Evolutionary conservation across 2,329 filamentous ascomycete genomes (phyloP), one percentile per base, ranked within the genome.

Genomic region (Aspergillus vadensis): DNA sequence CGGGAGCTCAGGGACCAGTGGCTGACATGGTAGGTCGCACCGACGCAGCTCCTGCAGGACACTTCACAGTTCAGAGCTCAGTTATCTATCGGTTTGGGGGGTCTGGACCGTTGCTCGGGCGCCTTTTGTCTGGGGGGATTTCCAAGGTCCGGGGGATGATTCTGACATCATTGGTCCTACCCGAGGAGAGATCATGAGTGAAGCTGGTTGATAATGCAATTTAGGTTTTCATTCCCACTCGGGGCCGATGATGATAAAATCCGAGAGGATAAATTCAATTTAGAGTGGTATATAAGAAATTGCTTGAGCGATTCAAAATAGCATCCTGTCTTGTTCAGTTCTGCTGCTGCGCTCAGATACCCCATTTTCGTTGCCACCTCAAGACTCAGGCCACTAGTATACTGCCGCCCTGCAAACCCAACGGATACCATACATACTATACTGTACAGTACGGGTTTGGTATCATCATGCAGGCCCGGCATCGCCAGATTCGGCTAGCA

Each of bases 71-170:
- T 49, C 60, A 59, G 52, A 60, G 43, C 49, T 21, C 52, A n/a
- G 36, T 48, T 27, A 56, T 43, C 53, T 59, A 62, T 62, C 56
- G 39, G 48, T 38, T 36, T 19, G 48, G 55, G 25, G 49, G 48
- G 62, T 62, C 62, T 61, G 62, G 62, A 55, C 62, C 59, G 44
- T 47, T 51, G 55, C 52, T 57, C 61, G 61, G 61, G 55, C 61
- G 61, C 55, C 54, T 63, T 30, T 55, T 43, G 49, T 59, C 59
- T 55, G 53, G 53, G 53, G 53, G 53, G 53, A 43, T 21, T 63
- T 63, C 59, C 61, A 59, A 54, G 62, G 56, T 55, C 56, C 47
- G 58, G 55, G 38, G 43, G 51, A 47, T 19, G n/a, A 39, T 27
- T 44, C 53, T 55, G 53, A 55, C 53, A 55, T 55, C 53, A 55